Percentiles rank a stretch among this genome's conserved stretches.
Conservation (phyloP, 192 early-diverging fungal genomes). For the Rhizophagus clarus region DNA sequence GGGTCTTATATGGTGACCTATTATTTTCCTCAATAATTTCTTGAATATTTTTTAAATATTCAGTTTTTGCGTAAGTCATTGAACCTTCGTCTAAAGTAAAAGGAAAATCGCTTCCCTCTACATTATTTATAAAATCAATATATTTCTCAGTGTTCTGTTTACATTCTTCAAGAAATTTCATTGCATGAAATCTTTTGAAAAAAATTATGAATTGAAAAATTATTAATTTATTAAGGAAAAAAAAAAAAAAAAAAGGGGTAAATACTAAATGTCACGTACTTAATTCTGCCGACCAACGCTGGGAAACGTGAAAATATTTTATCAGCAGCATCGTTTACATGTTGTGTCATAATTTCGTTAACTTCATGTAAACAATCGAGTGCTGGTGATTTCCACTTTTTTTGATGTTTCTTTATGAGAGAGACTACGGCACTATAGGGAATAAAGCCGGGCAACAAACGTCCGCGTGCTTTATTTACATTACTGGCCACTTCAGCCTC, state of each 20-base stretch:
- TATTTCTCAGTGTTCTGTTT: not conserved
- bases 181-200: not conserved
- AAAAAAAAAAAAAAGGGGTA: not conserved
- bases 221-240: too few relatives aligned
- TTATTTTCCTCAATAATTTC: too few relatives aligned
- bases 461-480: not conserved
- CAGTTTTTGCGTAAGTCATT: not conserved
- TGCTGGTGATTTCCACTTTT: not conserved
- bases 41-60: not conserved
- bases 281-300: not conserved
- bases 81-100: slow-evolving; percentile 6
- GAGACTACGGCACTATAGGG: not conserved
- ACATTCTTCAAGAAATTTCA: not conserved
- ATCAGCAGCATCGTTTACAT: not conserved
- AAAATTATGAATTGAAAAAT: too few relatives aligned
- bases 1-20: too few relatives aligned
- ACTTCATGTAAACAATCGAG: not conserved
- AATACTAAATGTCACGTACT: not conserved
- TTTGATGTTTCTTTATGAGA: not conserved
- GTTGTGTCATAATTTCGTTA: not conserved
- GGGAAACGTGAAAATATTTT: slow-evolving; percentile 12
- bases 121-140: not conserved
- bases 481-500: not conserved
- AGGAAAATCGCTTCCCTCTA: not conserved
- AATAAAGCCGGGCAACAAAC: not conserved